Percentiles rank a stretch among this genome's conserved stretches.
These are phyloP conservation scores for Irpex sp. DNA, from an alignment of 1,284 basidiomycete species.

Conservation along the genomic window DNA sequence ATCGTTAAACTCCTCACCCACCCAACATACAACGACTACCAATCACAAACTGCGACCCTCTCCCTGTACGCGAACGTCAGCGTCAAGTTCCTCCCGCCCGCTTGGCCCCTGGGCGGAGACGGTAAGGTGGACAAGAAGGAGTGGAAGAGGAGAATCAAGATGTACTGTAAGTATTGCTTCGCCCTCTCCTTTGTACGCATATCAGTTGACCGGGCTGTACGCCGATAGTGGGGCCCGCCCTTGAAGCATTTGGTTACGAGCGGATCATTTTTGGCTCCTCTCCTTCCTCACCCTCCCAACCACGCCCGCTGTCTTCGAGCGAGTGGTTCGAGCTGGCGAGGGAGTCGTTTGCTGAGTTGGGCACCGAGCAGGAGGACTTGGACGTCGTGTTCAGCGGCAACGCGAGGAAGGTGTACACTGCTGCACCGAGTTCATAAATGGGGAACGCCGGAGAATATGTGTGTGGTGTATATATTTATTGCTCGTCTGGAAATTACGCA, in stretches of 20 bases:
- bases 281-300: slow-evolving; percentile 40
- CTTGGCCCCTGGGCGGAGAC: slow-evolving; percentile 53
- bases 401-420: slow-evolving; percentile 56
- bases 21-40: slow-evolving; percentile 69
- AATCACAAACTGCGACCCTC: slow-evolving; percentile 69
- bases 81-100: slow-evolving; percentile 79
- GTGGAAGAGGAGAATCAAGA: slow-evolving; percentile 81
- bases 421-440: slow-evolving; percentile 18
- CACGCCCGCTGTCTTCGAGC: slow-evolving; percentile 39
- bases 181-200: too few species aligned
- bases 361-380: slow-evolving; percentile 73
- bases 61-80: slow-evolving; percentile 73
- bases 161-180: slow-evolving; percentile 69
- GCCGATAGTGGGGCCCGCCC: slow-evolving; percentile 64
- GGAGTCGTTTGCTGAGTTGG: slow-evolving; percentile 79
- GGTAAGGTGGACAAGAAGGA: slow-evolving; percentile 51
- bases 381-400: slow-evolving; percentile 71
- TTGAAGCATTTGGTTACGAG: slow-evolving; percentile 61
- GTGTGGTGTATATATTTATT: background rate
- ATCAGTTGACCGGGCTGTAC: background rate
- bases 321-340: slow-evolving; percentile 84
- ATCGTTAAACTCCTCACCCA: slow-evolving; percentile 78
- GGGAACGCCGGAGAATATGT: background rate
- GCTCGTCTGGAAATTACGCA: background rate
- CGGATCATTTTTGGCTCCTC: slow-evolving; percentile 55